phyloP scores from a whole-genome alignment of 2,329 filamentous ascomycete species.

The Aureobasidium mangrovei region DNA sequence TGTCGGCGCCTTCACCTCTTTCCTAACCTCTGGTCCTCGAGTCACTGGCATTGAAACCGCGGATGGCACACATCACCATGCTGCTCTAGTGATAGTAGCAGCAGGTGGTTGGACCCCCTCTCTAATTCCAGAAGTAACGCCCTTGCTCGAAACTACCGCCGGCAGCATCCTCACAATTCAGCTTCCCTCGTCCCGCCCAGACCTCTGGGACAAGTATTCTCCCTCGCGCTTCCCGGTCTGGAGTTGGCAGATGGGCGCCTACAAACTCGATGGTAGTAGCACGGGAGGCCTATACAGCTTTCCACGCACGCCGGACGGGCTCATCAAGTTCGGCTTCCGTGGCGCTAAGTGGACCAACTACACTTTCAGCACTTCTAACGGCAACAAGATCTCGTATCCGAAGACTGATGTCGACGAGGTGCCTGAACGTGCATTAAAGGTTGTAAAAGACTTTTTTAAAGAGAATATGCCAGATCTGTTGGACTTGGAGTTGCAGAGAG shows the following conservation, averaged over 20 bases:
- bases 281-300: conserved; percentile 21
- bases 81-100: conserved; percentile 22
- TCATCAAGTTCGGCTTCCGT: conserved; percentile 22
- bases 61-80: conserved; percentile 9
- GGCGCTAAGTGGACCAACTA: conserved; percentile 23
- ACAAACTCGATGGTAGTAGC: neutral
- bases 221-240: conserved; percentile 41
- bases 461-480: conserved; percentile 20
- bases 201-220: conserved; percentile 34
- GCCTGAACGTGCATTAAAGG: conserved; percentile 21
- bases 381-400: conserved; percentile 18
- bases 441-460: conserved; percentile 17
- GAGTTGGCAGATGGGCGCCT: conserved; percentile 22
- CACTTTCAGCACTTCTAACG: neutral
- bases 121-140: conserved; percentile 19
- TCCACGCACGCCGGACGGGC: conserved; percentile 20
- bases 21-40: neutral
- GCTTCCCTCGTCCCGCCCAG: conserved; percentile 31
- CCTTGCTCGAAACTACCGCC: conserved; percentile 41
- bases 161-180: conserved; percentile 39
- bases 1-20: neutral
- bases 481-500: conserved; percentile 15
- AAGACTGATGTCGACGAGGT: conserved; percentile 17
- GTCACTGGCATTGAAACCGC: conserved; percentile 1
- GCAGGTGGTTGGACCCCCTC: conserved; percentile 24